Base-by-base conservation (phyloP, 345 rosid genomes). In the Ricinus communis region DNA sequence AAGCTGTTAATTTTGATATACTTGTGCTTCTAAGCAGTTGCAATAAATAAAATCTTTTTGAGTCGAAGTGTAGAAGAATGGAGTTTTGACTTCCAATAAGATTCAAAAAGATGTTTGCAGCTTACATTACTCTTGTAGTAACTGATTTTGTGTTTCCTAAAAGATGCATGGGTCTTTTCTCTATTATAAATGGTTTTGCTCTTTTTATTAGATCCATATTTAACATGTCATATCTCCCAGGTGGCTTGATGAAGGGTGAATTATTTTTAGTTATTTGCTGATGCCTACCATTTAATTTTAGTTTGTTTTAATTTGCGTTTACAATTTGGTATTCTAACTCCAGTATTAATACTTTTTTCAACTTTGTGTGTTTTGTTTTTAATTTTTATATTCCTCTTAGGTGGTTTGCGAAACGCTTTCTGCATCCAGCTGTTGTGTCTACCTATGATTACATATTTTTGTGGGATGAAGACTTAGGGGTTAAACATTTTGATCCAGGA, bases 381-480 rank as follows among this genome's bases (percentile, higher is more conserved):
- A 7, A 8, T 7, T 15, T 21, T 30, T 50, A 13, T 25, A 18
- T 43, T 72, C 47, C 41, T 62, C 71, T 78, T 82, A 95, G 99
- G 99, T 95, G 99, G 99, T 95, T 90, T 55, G 99, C 98, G 3
- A 92, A 95, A 75, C 94, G 99, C 13, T 95, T 95, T 78, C 87
- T 95, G 47, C 99, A 95, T 83, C 99, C 99, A 24, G 94, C 86
- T 66, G 75, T 95, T 3, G 98, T 92, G 50, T 82, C 93, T 33
- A 63, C 66, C 55, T 95, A 95, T 61, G 97, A 95, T 84, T 95
- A 92, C 74, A 74, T 95, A 78, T 95, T 95, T 76, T 94, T 95
- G 28, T 92, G 98, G 97, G 99, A 95, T 40, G 98, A 95, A 87
- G 99, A 95, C 85, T 84, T 95, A 68, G 99, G 98, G 64, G 96